Base-by-base conservation (phyloP, 768 basidiomycete genomes). In the Kwoniella sp. region DNA sequence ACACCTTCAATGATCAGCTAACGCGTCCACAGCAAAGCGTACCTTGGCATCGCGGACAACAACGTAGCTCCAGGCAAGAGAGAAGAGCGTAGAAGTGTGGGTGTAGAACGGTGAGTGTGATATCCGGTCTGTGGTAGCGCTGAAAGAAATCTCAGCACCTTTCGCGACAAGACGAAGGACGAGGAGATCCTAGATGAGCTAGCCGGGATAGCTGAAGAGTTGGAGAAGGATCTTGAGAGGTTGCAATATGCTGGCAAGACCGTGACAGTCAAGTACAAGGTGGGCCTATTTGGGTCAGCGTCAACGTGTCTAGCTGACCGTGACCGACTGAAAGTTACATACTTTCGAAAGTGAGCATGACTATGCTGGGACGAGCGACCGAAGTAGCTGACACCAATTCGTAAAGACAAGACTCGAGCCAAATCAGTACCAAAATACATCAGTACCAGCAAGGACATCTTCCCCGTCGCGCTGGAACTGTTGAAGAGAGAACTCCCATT, bases 51-150 rank as follows among this genome's bases (percentile, higher is more conserved):
- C 32, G 84, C 86, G 1, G 87, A 85, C 1, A 96, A 90, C 61
- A 75, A 81, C 10, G 89, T 96, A 25, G 78, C 84, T 50, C 85
- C 89, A 4, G 78, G 82, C 39, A 79, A 79, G 55, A 78, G 93
- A 57, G 87, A 89, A 55, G 89, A 89, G 62, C 78, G 86, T 42
- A 96, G 92, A 77, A 90, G 88, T 55, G 88, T 98, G 29, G 93
- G 95, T 0, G 82, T 85, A 26, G 95, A 99, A 77, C 78, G 87
- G 87, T 88, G 62, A 43, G 51, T 46, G 2, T 3, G 20, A n/a
- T 41, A 0, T 28, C 8, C 1, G 19, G 14, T 3, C 23, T 15
- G 20, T 39, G 15, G 8, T 23, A 36, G 11, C 9, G n/a, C 28
- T n/a, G n/a, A 22, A 32, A 19, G 5, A 5, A 40, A 8, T 15